Evolutionary conservation across 805 yeast genomes (phyloP), one percentile per base, ranked within the genome.

Genomic region (Zygosaccharomyces kombuchaensis): DNA sequence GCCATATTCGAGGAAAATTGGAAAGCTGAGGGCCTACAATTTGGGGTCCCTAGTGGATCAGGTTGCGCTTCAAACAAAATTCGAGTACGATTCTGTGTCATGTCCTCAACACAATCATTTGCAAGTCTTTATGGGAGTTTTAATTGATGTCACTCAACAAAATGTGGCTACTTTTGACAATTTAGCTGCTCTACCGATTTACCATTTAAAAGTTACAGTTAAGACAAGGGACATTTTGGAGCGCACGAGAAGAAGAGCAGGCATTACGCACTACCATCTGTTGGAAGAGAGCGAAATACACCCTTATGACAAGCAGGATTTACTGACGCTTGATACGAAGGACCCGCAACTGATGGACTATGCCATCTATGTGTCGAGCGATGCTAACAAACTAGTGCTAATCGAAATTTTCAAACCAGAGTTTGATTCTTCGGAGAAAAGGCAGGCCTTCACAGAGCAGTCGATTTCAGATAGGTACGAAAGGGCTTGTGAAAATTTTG

Each of bases 331-430:
- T 25, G 55, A 57, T 37, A 36, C 49, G 8, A 29, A 29, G 12
- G 54, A 58, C n/a, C 76, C 78, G 1, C 51, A 56, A 9, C 39
- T 74, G 2, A 34, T 73, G 8, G 81, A 78, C 47, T 65, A 73
- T 14, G 78, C 76, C 1, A 72, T 71, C 9, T 78, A 63, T 55
- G 70, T 75, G 1, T 74, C 78, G 32, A 58, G 68, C 17, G 66
- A 66, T 23, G 72, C 80, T 0, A 71, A 73, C 30, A 73, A 68
- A 12, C 49, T 75, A n/a, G 38, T 84, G 13, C 62, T 84, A 47
- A 72, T 82, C 12, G 78, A 79, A 51, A 65, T 84, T 0, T 76
- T 72, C 37, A 62, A 66, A 12, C 74, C 77, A 0, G 81, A 79
- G 49, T 75, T 87, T 50, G 50, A 69, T 4, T 25, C 49, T 8